phyloP scores from a whole-genome alignment of 2,329 filamentous ascomycete species.

The Neofusicoccum sp. region DNA sequence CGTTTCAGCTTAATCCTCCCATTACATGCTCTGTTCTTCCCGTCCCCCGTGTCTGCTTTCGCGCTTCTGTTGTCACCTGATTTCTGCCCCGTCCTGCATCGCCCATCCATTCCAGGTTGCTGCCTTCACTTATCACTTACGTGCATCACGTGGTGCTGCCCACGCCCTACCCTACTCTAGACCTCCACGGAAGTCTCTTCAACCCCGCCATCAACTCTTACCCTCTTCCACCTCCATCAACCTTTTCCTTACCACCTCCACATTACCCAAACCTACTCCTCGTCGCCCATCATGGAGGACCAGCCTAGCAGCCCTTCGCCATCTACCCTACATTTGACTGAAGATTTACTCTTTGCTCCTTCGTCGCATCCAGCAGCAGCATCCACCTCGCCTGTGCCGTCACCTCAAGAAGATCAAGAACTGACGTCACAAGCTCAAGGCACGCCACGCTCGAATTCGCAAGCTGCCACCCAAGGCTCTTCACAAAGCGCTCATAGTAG shows the following conservation, averaged over 20 bases:
- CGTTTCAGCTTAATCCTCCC: too few species aligned
- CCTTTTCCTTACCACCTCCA: background rate
- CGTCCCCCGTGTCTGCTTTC: background rate
- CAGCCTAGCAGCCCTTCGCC: background rate
- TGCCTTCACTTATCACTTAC: background rate
- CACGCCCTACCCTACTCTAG: background rate
- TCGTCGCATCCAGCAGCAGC: background rate
- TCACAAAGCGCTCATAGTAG: constrained; percentile 10
- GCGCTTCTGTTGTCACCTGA: background rate
- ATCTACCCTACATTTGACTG: background rate
- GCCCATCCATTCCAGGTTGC: background rate
- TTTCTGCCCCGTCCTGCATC: background rate
- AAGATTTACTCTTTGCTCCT: background rate
- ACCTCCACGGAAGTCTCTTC: background rate
- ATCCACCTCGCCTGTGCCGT: background rate
- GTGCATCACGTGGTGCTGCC: background rate
- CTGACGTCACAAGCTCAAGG: background rate
- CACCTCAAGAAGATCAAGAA: background rate
- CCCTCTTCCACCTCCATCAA: background rate
- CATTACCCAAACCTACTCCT: background rate
- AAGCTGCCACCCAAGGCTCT: background rate
- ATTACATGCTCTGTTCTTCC: background rate
- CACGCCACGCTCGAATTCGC: background rate
- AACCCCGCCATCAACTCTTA: background rate
- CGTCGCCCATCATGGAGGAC: background rate